These are phyloP conservation scores for Daldinia childiae DNA, from an alignment of 495 filamentous ascomycete species.

Conservation along the genomic window DNA sequence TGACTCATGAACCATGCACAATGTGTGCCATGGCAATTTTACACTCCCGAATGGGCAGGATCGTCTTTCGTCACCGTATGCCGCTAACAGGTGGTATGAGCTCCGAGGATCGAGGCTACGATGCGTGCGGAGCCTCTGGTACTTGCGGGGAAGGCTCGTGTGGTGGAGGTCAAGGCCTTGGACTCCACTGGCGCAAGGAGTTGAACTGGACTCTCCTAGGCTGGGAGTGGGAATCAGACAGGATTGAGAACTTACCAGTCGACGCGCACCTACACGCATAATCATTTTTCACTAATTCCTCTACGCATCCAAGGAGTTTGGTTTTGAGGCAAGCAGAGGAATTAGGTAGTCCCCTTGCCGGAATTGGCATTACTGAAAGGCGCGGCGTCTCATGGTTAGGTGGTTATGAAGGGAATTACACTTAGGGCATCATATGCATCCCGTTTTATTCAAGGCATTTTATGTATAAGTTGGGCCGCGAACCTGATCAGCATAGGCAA, in stretches of 20 bases:
- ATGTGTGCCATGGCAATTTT: conserved; percentile 97
- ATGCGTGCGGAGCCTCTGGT: conserved; percentile 37
- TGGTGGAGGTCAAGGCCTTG: conserved; percentile 70
- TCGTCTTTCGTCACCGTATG: conserved; percentile 79
- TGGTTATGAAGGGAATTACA: background rate
- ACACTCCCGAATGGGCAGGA: conserved; percentile 84
- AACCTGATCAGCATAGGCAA: conserved; percentile 1
- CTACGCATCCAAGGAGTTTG: conserved; percentile 35
- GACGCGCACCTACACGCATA: conserved; percentile 53
- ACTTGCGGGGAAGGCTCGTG: conserved; percentile 45
- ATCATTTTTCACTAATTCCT: conserved; percentile 20
- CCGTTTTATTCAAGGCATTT: conserved; percentile 10
- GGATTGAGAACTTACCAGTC: conserved; percentile 45
- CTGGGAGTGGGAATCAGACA: conserved; percentile 75
- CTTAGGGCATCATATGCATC: conserved; percentile 6
- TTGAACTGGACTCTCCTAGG: conserved; percentile 92
- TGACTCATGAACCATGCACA: conserved; percentile 93
- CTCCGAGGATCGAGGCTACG: conserved; percentile 57
- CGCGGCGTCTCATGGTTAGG: conserved; percentile 14
- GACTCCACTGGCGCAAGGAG: conserved; percentile 90
- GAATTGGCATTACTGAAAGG: conserved; percentile 38
- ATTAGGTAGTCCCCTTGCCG: conserved; percentile 60
- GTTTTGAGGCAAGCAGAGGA: conserved; percentile 54
- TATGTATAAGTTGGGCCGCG: conserved; percentile 11
- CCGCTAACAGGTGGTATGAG: conserved; percentile 66